phyloP scores from a whole-genome alignment of 306 rosid genomes.

The Pterocarpus macrocarpus region DNA sequence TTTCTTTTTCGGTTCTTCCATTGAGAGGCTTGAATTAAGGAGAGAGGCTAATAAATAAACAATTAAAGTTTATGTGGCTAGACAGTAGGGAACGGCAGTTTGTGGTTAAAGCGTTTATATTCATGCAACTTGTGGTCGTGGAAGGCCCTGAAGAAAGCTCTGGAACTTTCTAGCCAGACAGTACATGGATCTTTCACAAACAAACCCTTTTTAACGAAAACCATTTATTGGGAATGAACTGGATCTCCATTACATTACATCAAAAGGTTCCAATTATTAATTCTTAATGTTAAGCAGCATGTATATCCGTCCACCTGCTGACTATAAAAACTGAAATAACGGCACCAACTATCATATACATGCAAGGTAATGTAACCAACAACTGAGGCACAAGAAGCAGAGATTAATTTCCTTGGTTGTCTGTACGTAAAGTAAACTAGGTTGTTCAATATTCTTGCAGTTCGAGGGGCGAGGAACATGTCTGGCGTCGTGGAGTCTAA shows the following conservation, averaged over 20 bases:
- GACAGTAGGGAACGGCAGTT: not conserved
- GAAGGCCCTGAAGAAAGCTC: slow-evolving; percentile 37
- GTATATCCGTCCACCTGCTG: not conserved
- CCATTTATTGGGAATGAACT: too few species aligned
- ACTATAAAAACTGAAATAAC: not conserved
- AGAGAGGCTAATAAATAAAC: not conserved
- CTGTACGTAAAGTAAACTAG: too few species aligned
- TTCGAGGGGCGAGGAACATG: not conserved
- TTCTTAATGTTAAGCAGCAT: not conserved
- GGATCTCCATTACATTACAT: not conserved
- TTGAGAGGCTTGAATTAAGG: not conserved
- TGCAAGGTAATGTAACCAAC: too few species aligned
- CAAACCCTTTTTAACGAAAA: not conserved
- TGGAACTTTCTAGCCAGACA: slow-evolving; percentile 43
- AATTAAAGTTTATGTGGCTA: slow-evolving; percentile 37
- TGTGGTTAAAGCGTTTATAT: not conserved
- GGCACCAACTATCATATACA: not conserved
- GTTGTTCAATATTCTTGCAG: not conserved
- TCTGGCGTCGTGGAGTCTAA: slow-evolving; percentile 17
- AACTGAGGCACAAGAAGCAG: too few species aligned
- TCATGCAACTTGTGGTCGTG: not conserved
- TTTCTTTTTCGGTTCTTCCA: not conserved
- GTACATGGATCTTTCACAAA: not conserved
- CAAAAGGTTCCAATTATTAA: not conserved
- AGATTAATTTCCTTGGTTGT: too few species aligned